Evolutionary conservation across 352 stramenopile genomes (phyloP).

Genomic region (Phytophthora megakarya): DNA sequence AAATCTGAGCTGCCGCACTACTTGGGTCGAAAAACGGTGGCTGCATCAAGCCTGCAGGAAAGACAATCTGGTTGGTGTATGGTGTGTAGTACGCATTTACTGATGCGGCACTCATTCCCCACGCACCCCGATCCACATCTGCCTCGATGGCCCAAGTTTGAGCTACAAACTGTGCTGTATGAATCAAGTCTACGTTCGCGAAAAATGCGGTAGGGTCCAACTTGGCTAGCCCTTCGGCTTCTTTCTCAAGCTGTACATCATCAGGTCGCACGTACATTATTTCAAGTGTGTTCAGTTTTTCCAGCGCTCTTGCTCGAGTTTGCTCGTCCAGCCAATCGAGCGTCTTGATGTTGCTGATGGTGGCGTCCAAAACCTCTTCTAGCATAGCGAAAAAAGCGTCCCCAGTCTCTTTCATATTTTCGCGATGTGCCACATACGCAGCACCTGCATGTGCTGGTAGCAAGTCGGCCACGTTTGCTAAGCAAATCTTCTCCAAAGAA

Average conservation of each 20-base stretch:
- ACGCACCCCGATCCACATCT: constrained; percentile 64
- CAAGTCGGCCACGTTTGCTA: constrained; percentile 30
- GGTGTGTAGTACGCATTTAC: constrained; percentile 89
- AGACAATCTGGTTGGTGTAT: constrained; percentile 90
- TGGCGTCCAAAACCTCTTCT: constrained; percentile 72
- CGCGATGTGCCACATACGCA: constrained; percentile 81
- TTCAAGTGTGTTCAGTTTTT: constrained; percentile 71
- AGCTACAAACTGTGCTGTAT: constrained; percentile 29
- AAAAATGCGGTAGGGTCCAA: constrained; percentile 48
- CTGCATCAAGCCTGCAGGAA: constrained; percentile 94
- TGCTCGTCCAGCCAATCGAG: constrained; percentile 90
- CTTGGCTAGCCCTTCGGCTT: constrained; percentile 42
- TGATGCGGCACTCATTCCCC: constrained; percentile 89
- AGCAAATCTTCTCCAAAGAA: constrained; percentile 52
- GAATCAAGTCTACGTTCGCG: constrained; percentile 51
- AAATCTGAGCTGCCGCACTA: constrained; percentile 88
- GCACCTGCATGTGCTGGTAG: constrained; percentile 64
- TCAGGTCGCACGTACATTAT: constrained; percentile 34
- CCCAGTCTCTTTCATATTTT: constrained; percentile 67
- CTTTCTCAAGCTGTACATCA: constrained; percentile 41
- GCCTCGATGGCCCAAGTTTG: constrained; percentile 39
- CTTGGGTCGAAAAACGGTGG: constrained; percentile 88
- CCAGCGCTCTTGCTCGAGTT: constrained; percentile 73
- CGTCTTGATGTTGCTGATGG: constrained; percentile 78
- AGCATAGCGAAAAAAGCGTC: constrained; percentile 80